Evolutionary conservation across 2,329 filamentous ascomycete genomes (phyloP), one percentile per base, ranked within the genome.

Genomic region (Zymoseptoria crescenta): DNA sequence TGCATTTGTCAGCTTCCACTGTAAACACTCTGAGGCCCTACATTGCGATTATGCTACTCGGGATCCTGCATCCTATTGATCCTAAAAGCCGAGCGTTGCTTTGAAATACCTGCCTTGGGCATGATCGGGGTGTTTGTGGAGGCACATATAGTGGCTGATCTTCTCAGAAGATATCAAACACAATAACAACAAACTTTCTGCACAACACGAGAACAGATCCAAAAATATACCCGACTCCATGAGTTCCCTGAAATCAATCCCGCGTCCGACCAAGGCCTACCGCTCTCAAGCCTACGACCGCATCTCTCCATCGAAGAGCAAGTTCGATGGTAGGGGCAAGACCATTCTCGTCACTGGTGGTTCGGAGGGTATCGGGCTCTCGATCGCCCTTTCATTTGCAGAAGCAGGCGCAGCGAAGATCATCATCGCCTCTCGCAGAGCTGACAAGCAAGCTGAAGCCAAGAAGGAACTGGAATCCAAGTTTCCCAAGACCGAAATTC

Each of bases 381-480:
- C 59, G 21, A 69, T 68, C 55, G 30, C 59, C 45, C 59, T 59
- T 41, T 58, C 68, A 20, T 68, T 69, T 54, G 63, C 65, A 41
- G 55, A 64, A 61, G 60, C 65, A 1, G 67, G 66, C 24, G 62
- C 64, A 2, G 49, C 58, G 10, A 59, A 59, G 8, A 58, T 69
- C 30, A 58, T 66, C 58, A 64, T 69, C 49, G 54, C 67, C 20
- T 64, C 64, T n/a, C 66, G 67, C 19, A 63, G 60, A 63, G 64
- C 58, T 70, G 54, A 68, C 67, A 19, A 71, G 74, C 57, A 65
- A 21, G 63, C 71, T 24, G 67, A 73, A n/a, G 75, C 73, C 51
- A 74, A 76, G 65, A 63, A 70, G 28, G 66, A 63, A 5, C 71
- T 77, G 56, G 63, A 73, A 41, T 62, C 72, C 2, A 68, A 72